Base-by-base conservation (phyloP, 164 flowering plant genomes). In the Akebia trifoliata region DNA sequence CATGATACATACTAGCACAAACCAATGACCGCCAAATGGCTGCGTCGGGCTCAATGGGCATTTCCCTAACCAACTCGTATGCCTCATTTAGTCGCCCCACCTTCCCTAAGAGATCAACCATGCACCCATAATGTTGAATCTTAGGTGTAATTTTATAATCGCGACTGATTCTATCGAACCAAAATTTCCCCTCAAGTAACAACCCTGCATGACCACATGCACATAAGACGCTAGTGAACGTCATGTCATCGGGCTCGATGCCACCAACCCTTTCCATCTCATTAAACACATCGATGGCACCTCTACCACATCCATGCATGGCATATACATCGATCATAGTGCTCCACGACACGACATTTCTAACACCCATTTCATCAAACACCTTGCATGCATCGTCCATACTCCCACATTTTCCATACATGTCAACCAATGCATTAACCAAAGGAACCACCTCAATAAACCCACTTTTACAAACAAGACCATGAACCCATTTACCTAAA, bases 101-200 rank as follows among this genome's bases (percentile, higher is more conserved):
- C 29, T 60, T 60, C 34, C 60, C 70, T 32, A 60, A 35, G 0
- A 54, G 56, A 49, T 66, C 65, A 32, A 66, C 65, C 70, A 66
- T 54, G 21, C 70, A 66, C 25, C 70, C 70, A 47, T 60, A 66
- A 20, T 66, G 70, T 30, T 66, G 70, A 47, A 66, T 49, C 50
- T 45, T 60, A 8, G 65, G 65, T 7, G 3, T 4, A 40, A 66
- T 22, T 22, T 61, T 31, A 40, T 60, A 66, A 12, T 45, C 35
- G 5, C 40, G 21, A 25, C 20, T 56, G 61, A 66, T 60, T 21
- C 29, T 48, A 9, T 50, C 42, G 42, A 60, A 66, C 57, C 54
- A 60, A 12, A 53, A 8, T 38, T 34, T 39, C 47, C 70, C 65
- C 14, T 60, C 61, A 9, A 26, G 22, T 10, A 60, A 31, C 57